These are phyloP conservation scores for Aspergillus homomorphus DNA, from an alignment of 495 filamentous ascomycete genomes.

Conservation along the genomic window DNA sequence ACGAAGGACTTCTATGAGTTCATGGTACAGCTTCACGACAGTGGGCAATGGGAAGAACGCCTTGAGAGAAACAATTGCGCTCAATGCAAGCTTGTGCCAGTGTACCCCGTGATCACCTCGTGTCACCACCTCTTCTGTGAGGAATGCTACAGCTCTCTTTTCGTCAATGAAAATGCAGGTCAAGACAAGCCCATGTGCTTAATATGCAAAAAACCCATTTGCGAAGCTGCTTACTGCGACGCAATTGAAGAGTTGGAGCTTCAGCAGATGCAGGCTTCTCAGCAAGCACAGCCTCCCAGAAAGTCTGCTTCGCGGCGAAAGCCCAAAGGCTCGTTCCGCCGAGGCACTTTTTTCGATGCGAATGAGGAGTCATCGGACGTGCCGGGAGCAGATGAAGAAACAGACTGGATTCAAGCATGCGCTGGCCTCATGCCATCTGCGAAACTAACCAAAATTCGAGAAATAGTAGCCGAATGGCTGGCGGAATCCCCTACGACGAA, in stretches of 20 bases:
- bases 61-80: conserved; percentile 33
- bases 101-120: conserved; percentile 35
- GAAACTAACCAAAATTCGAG: conserved; percentile 28
- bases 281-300: conserved; percentile 1
- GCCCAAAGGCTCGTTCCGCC: not conserved
- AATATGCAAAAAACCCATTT: conserved; percentile 18
- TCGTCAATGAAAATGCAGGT: conserved; percentile 15
- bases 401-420: conserved; percentile 30
- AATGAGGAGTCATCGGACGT: conserved; percentile 10
- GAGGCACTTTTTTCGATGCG: not conserved
- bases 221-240: conserved; percentile 11
- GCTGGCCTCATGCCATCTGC: conserved; percentile 22
- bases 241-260: not conserved
- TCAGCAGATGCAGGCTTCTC: not conserved
- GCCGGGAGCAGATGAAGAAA: conserved; percentile 11
- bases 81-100: conserved; percentile 27
- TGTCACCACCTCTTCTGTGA: conserved; percentile 51
- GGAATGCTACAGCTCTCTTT: conserved; percentile 38
- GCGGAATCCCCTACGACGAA: conserved; percentile 28
- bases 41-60: conserved; percentile 28
- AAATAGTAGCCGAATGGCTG: conserved; percentile 35
- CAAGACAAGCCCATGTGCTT: conserved; percentile 20
- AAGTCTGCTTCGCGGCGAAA: not conserved
- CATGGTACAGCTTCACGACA: conserved; percentile 24
- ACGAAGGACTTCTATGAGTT: conserved; percentile 8